These are phyloP conservation scores for Dioscorea dumetorum DNA, from an alignment of 106 monocot genomes.

Conservation along the genomic window DNA sequence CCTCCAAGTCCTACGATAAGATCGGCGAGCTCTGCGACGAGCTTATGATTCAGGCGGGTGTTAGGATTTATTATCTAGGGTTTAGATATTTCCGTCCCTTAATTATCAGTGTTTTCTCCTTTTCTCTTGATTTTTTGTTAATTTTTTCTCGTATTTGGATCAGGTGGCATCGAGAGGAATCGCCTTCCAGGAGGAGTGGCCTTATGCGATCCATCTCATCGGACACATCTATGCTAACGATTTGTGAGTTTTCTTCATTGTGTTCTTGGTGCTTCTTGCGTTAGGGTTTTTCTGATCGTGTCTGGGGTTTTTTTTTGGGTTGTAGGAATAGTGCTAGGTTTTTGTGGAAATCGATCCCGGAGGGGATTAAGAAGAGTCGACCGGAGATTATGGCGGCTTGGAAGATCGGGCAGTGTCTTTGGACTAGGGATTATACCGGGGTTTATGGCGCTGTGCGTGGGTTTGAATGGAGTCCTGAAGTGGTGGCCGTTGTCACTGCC, in stretches of 20 bases:
- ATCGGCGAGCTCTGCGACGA: slow-evolving; percentile 85
- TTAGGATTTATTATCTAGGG: not conserved
- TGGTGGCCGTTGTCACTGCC: slow-evolving; percentile 37
- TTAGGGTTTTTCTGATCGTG: not conserved
- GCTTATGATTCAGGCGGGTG: slow-evolving; percentile 65
- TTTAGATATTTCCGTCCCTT: not conserved
- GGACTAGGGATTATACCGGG: slow-evolving; percentile 72
- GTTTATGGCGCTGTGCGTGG: slow-evolving; percentile 54
- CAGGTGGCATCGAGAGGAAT: slow-evolving; percentile 64
- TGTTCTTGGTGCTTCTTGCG: not conserved
- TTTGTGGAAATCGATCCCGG: slow-evolving; percentile 84
- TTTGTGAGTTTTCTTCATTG: slow-evolving; percentile 34
- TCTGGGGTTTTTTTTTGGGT: not conserved
- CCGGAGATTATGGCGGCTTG: slow-evolving; percentile 71
- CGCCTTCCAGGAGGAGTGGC: slow-evolving; percentile 71
- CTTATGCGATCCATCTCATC: slow-evolving; percentile 83
- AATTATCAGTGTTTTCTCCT: too few relatives aligned
- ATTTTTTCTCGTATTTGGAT: not conserved
- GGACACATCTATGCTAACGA: slow-evolving; percentile 78
- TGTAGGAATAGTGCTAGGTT: slow-evolving; percentile 88
- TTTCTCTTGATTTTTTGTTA: not conserved
- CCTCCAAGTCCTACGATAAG: slow-evolving; percentile 51
- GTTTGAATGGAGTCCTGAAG: slow-evolving; percentile 78
- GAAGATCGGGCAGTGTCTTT: slow-evolving; percentile 93
- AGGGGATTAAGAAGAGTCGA: slow-evolving; percentile 48